These are phyloP conservation scores for Calvatia gigantea DNA, from an alignment of 768 basidiomycete species.

Conservation along the genomic window DNA sequence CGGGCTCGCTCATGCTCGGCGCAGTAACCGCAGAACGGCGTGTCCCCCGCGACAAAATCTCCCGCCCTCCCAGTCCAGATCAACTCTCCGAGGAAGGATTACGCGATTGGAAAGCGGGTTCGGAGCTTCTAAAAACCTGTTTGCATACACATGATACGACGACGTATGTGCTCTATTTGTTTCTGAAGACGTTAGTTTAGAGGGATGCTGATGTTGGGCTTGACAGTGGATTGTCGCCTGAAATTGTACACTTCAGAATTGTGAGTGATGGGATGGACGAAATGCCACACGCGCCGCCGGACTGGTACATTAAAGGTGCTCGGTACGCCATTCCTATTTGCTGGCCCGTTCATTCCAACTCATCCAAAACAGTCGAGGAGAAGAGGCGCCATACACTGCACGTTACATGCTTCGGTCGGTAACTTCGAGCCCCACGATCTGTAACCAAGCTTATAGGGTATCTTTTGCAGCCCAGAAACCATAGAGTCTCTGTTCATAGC, in stretches of 20 bases:
- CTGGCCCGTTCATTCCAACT: not conserved
- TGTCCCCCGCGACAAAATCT: constrained; percentile 39
- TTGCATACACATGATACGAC: constrained; percentile 80
- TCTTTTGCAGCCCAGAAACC: constrained; percentile 72
- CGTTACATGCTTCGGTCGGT: constrained; percentile 85
- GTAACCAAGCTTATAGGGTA: not conserved
- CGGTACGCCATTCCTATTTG: constrained; percentile 33
- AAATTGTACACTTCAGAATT: constrained; percentile 84
- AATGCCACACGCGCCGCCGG: constrained; percentile 41
- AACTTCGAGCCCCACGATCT: not conserved
- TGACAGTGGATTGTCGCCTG: constrained; percentile 76
- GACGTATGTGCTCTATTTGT: constrained; percentile 55
- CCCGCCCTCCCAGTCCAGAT: constrained; percentile 61
- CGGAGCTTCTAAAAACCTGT: constrained; percentile 83
- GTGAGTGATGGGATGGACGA: constrained; percentile 51
- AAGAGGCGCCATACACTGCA: constrained; percentile 68
- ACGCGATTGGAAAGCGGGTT: constrained; percentile 81
- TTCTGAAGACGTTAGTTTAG: not conserved
- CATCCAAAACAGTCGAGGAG: constrained; percentile 26
- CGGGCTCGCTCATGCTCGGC: constrained; percentile 88
- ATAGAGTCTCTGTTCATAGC: constrained; percentile 92
- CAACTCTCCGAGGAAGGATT: constrained; percentile 59
- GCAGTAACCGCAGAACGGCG: constrained; percentile 66
- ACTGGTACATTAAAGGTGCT: constrained; percentile 93
- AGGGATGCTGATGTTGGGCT: not conserved